Evolutionary conservation across 2,329 filamentous ascomycete species (phyloP), one percentile per base, ranked within the genome.

Genomic region (Macrophomina tecta): DNA sequence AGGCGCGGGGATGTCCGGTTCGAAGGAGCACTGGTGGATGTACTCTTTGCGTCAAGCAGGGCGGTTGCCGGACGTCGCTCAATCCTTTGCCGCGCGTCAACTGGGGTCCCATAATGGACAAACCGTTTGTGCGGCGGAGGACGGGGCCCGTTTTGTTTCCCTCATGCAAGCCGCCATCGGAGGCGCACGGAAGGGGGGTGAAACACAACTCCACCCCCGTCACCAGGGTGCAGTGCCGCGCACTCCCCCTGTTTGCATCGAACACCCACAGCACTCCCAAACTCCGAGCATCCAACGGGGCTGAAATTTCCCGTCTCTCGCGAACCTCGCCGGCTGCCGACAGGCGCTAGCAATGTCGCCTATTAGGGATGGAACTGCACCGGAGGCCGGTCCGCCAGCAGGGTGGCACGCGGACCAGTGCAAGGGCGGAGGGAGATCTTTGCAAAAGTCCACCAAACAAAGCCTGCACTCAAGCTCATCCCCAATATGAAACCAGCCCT

Each of bases 21-120:
- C 14, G n/a, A 16, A 51, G 42, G 52, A 65, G 45, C 30, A 52
- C 23, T 65, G 60, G 66, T 65, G 66, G 66, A 67, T 51, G 38
- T 67, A 62, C 18, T 61, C n/a, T 32, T 11, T 61, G 40, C 56
- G 5, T 16, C 36, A 18, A 8, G 36, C 38, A 11, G 23, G 32
- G 8, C 34, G 23, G 12, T 58, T 38, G 36, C 36, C 11, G 18
- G 34, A 30, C 45, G 18, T 8, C 45, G 16, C 23, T 18, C 12
- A 11, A 3, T 55, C 5, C 28, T 18, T 30, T 58, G 56, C 40
- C 56, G 56, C 56, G 56, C 56, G 56, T 61, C 56, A 48, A 18
- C 11, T 14, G 2, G 23, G 23, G 32, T 42, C 2, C 30, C 28
- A 32, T n/a, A 16, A 12, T 28, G 14, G 45, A 51, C 48, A 16